A percentile compares a stretch with the other conserved stretches of the same genome.
Conservation (phyloP, 208 protist species). For the Trichomonas vaginalis region DNA sequence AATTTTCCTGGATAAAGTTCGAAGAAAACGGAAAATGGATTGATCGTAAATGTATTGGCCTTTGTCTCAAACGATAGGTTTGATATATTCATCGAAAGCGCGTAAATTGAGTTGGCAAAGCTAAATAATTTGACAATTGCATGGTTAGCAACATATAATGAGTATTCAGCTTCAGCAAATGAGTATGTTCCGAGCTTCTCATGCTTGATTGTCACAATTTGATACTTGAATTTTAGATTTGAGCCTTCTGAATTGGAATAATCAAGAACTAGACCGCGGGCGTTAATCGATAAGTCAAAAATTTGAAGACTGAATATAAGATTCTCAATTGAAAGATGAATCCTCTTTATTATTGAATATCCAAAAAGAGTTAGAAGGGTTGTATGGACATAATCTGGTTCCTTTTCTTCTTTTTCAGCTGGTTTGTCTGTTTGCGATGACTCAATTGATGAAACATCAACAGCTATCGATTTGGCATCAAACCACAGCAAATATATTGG, state of each 20-base stretch:
- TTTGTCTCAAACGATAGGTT: background rate
- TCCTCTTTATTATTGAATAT: background rate
- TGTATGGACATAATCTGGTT: background rate
- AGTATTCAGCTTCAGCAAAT: background rate
- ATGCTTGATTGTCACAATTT: background rate
- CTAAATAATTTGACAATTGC: background rate
- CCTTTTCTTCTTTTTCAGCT: background rate
- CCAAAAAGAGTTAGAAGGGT: background rate
- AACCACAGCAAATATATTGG: background rate
- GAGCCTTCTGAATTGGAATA: background rate
- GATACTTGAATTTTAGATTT: background rate
- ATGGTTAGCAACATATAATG: background rate
- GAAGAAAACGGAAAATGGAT: background rate
- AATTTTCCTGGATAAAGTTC: background rate
- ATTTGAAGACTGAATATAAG: background rate
- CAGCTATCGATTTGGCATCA: background rate
- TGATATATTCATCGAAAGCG: background rate
- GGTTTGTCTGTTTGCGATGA: background rate
- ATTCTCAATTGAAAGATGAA: background rate
- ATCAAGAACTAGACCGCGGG: background rate
- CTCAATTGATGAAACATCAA: background rate
- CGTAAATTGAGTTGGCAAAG: background rate
- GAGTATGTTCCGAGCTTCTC: background rate
- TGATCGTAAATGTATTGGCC: background rate
- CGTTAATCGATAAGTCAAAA: background rate